Conservation (phyloP, 768 basidiomycete genomes). For the Kockovaella imperatae region DNA sequence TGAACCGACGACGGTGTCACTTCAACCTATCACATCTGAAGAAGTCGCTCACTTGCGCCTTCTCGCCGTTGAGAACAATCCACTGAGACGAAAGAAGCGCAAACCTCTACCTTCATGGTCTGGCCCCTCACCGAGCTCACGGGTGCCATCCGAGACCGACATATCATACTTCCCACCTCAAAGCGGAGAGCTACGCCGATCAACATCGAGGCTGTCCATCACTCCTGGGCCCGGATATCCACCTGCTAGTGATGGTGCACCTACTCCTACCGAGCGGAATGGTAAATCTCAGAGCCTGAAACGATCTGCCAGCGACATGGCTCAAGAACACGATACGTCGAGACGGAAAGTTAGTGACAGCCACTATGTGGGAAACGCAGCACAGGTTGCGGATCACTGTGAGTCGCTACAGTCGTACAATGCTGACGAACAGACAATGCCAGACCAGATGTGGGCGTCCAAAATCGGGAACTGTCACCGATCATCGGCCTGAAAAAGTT, state of each 20-base stretch:
- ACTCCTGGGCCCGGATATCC: slow-evolving; percentile 1
- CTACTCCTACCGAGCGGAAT: neutral
- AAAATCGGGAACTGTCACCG: slow-evolving; percentile 75
- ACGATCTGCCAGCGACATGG: slow-evolving; percentile 9
- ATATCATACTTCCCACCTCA: slow-evolving; percentile 33
- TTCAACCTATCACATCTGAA: slow-evolving; percentile 23
- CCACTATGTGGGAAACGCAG: slow-evolving; percentile 30
- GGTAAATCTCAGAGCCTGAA: slow-evolving; percentile 1
- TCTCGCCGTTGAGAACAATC: slow-evolving; percentile 24
- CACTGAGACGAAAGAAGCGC: slow-evolving; percentile 16
- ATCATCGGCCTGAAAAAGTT: slow-evolving; percentile 96
- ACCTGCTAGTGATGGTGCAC: neutral
- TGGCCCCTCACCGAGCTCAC: slow-evolving; percentile 14
- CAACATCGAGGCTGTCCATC: neutral
- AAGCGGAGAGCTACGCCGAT: neutral
- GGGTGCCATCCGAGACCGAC: slow-evolving; percentile 19
- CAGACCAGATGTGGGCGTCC: slow-evolving; percentile 81
- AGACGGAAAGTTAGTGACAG: slow-evolving; percentile 27
- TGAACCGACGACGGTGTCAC: slow-evolving; percentile 8
- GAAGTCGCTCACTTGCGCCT: slow-evolving; percentile 15
- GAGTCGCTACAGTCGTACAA: slow-evolving; percentile 5
- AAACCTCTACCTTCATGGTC: slow-evolving; percentile 33
- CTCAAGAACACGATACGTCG: slow-evolving; percentile 12
- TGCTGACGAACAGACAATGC: slow-evolving; percentile 62
- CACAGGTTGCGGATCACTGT: slow-evolving; percentile 37